phyloP scores from a whole-genome alignment of 805 yeast genomes.

The Lipomyces yamanashiensis region DNA sequence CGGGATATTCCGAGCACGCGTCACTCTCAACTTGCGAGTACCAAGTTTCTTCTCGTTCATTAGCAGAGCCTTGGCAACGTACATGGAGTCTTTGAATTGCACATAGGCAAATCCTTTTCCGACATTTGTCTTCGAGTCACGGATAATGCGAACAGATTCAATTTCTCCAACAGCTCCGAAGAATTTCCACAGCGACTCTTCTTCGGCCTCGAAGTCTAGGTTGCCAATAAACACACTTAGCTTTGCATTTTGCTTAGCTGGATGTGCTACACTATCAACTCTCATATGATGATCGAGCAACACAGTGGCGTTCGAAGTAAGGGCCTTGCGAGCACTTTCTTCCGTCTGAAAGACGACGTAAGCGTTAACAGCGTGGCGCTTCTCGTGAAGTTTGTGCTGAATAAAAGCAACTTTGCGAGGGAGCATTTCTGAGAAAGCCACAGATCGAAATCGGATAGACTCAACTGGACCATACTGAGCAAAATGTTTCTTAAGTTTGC shows the following conservation, averaged over 20 bases:
- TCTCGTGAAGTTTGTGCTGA: conserved; percentile 72
- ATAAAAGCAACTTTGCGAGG: conserved; percentile 93
- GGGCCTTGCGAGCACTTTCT: conserved; percentile 52
- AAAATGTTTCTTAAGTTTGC: conserved; percentile 23
- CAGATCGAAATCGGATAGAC: conserved; percentile 88
- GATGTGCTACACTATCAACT: conserved; percentile 93
- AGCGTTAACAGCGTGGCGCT: conserved; percentile 83
- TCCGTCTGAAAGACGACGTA: conserved; percentile 73
- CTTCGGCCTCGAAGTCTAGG: conserved; percentile 88
- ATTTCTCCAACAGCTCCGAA: conserved; percentile 71
- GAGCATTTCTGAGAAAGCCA: conserved; percentile 81
- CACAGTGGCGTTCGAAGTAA: conserved; percentile 64
- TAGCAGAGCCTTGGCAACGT: conserved; percentile 80
- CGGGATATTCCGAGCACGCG: conserved; percentile 60
- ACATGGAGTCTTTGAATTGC: conserved; percentile 69
- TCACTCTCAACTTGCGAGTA: conserved; percentile 71
- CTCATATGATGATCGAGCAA: conserved; percentile 78
- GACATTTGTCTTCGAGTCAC: conserved; percentile 90
- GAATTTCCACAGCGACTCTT: conserved; percentile 85
- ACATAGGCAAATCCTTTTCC: conserved; percentile 98
- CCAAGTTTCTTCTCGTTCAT: conserved; percentile 68
- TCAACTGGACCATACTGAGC: conserved; percentile 56
- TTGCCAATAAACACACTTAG: conserved; percentile 91
- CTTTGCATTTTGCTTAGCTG: conserved; percentile 80
- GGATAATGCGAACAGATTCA: conserved; percentile 84